These are phyloP conservation scores for Monosporozyma aerobia DNA, from an alignment of 805 yeast genomes.

Conservation along the genomic window DNA sequence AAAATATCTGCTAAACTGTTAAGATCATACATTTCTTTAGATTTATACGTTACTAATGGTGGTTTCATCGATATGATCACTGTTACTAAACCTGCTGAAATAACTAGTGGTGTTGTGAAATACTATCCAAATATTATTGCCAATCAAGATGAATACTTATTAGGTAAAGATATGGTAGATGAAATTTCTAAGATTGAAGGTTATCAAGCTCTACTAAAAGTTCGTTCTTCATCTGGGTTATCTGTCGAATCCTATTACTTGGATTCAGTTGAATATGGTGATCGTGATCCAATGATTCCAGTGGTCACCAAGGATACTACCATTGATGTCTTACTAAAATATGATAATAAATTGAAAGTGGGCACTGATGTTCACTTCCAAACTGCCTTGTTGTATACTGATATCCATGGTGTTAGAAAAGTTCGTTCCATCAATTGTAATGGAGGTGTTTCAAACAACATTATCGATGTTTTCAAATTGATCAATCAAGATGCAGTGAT, in stretches of 20 bases:
- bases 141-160: constrained; percentile 59
- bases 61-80: constrained; percentile 66
- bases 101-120: constrained; percentile 63
- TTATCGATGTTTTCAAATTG: constrained; percentile 65
- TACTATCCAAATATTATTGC: constrained; percentile 59
- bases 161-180: constrained; percentile 51
- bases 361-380: constrained; percentile 82
- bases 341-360: constrained; percentile 60
- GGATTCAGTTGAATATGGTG: constrained; percentile 35
- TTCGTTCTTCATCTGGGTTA: constrained; percentile 81
- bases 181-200: constrained; percentile 49
- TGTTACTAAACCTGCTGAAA: constrained; percentile 50
- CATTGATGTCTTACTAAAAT: constrained; percentile 59
- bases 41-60: constrained; percentile 60
- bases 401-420: constrained; percentile 62
- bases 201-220: constrained; percentile 71
- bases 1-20: constrained; percentile 50
- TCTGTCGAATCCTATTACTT: constrained; percentile 74
- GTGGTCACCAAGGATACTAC: constrained; percentile 52
- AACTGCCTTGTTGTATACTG: constrained; percentile 80
- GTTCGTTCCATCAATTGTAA: constrained; percentile 80
- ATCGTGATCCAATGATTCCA: constrained; percentile 63
- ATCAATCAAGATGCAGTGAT: constrained; percentile 65
- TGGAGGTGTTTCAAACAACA: constrained; percentile 69
- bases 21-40: constrained; percentile 58